Conservation (phyloP, 2,329 filamentous ascomycete species). For the Arthroderma sp. region DNA sequence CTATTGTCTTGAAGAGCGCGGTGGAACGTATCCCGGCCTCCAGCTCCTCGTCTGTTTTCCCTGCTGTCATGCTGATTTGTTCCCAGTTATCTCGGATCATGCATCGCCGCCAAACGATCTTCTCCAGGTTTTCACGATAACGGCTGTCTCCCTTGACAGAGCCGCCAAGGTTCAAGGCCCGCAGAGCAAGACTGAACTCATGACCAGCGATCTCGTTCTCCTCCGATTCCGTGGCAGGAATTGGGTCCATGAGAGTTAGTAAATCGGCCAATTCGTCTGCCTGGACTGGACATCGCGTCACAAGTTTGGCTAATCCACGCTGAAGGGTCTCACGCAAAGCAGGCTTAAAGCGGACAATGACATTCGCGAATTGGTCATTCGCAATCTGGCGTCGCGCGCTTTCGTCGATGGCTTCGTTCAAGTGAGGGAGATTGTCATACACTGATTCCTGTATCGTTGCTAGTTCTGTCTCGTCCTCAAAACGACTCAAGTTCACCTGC, state of each 20-base stretch:
- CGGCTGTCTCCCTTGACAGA: slow-evolving; percentile 43
- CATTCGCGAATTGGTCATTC: slow-evolving; percentile 52
- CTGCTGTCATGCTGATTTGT: slow-evolving; percentile 61
- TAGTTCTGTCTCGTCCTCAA: slow-evolving; percentile 54
- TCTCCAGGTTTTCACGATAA: slow-evolving; percentile 45
- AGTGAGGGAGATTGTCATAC: slow-evolving; percentile 58
- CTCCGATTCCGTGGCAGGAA: slow-evolving; percentile 36
- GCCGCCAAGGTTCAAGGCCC: slow-evolving; percentile 41
- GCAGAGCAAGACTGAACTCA: slow-evolving; percentile 65
- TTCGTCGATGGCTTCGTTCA: slow-evolving; percentile 64
- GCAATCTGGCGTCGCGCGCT: slow-evolving; percentile 66
- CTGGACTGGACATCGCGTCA: slow-evolving; percentile 57
- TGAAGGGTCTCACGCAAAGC: slow-evolving; percentile 61
- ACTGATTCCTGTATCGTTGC: slow-evolving; percentile 70
- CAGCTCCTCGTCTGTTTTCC: slow-evolving; percentile 59
- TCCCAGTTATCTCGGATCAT: slow-evolving; percentile 78
- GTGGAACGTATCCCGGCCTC: slow-evolving; percentile 52
- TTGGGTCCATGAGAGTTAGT: slow-evolving; percentile 63
- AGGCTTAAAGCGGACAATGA: slow-evolving; percentile 45
- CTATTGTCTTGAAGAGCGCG: slow-evolving; percentile 55
- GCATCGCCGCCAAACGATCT: slow-evolving; percentile 77
- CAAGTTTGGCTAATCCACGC: slow-evolving; percentile 54
- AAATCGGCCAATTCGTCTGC: slow-evolving; percentile 46
- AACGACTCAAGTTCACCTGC: slow-evolving; percentile 37
- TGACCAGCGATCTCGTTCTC: slow-evolving; percentile 37